phyloP scores from a whole-genome alignment of 1,284 basidiomycete species.

The Athelia psychrophila region DNA sequence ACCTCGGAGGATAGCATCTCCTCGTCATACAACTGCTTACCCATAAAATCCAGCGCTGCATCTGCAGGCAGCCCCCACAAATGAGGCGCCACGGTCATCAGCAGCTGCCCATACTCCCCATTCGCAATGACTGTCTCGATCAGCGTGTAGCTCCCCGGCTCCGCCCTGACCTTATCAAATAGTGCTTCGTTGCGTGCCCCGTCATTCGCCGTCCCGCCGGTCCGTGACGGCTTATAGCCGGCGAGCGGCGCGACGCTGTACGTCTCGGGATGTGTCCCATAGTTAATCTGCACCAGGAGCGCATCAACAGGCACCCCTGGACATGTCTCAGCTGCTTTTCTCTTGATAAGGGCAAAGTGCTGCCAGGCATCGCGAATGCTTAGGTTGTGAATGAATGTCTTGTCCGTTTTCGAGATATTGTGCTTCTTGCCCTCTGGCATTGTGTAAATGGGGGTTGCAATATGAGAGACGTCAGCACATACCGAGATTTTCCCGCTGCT shows the following conservation, averaged over 20 bases:
- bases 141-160: slow-evolving; percentile 29
- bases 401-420: slow-evolving; percentile 29
- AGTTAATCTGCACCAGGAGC: slow-evolving; percentile 32
- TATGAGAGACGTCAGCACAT: slow-evolving; percentile 1
- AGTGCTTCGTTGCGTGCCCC: slow-evolving; percentile 32
- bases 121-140: slow-evolving; percentile 31
- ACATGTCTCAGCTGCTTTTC: slow-evolving; percentile 21
- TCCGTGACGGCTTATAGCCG: slow-evolving; percentile 19
- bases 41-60: no score
- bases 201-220: slow-evolving; percentile 20
- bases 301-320: slow-evolving; percentile 18
- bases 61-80: slow-evolving; percentile 1
- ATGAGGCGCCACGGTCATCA: slow-evolving; percentile 21
- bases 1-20: no score
- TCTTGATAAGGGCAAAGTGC: slow-evolving; percentile 22
- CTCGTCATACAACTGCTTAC: no score
- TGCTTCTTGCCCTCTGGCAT: slow-evolving; percentile 29
- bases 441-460: background rate
- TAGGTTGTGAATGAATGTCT: slow-evolving; percentile 32
- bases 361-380: slow-evolving; percentile 28
- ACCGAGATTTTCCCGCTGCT: slow-evolving; percentile 33
- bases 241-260: slow-evolving; percentile 24
- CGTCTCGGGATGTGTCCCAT: slow-evolving; percentile 22
- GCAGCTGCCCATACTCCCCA: slow-evolving; percentile 23
- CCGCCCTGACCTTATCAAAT: slow-evolving; percentile 28